These are phyloP conservation scores for Polymyxa betae DNA, from an alignment of 208 protist genomes.

Conservation along the genomic window DNA sequence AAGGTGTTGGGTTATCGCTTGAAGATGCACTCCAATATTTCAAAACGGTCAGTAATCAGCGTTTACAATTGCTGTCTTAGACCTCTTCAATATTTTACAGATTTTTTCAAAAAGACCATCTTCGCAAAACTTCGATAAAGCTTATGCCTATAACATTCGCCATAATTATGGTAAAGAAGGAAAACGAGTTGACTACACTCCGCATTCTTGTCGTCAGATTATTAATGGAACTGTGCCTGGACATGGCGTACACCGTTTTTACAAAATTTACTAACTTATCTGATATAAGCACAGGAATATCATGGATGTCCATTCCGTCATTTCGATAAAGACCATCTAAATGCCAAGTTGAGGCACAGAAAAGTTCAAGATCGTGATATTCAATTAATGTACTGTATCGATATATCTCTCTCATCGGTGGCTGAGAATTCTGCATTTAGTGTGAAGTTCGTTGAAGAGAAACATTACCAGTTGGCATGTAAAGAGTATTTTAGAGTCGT, in stretches of 20 bases:
- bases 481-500: background rate
- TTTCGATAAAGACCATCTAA: constrained; percentile 41
- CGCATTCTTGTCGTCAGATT: constrained; percentile 43
- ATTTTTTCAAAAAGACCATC: constrained; percentile 13
- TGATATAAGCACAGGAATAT: constrained; percentile 4
- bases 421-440: too few species aligned
- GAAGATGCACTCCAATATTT: background rate
- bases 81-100: background rate
- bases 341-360: constrained; percentile 31
- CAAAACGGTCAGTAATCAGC: background rate
- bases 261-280: constrained; percentile 39
- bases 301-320: constrained; percentile 38
- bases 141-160: constrained; percentile 58
- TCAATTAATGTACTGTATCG: too few species aligned
- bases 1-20: background rate
- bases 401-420: too few species aligned
- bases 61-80: constrained; percentile 12
- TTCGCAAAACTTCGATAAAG: constrained; percentile 53
- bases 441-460: background rate
- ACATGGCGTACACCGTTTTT: background rate
- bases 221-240: background rate
- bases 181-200: constrained; percentile 54
- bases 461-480: background rate
- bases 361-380: constrained; percentile 42
- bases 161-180: constrained; percentile 54